phyloP scores from a whole-genome alignment of 371 early-diverging fungal genomes.

The Mucor mucedo region DNA sequence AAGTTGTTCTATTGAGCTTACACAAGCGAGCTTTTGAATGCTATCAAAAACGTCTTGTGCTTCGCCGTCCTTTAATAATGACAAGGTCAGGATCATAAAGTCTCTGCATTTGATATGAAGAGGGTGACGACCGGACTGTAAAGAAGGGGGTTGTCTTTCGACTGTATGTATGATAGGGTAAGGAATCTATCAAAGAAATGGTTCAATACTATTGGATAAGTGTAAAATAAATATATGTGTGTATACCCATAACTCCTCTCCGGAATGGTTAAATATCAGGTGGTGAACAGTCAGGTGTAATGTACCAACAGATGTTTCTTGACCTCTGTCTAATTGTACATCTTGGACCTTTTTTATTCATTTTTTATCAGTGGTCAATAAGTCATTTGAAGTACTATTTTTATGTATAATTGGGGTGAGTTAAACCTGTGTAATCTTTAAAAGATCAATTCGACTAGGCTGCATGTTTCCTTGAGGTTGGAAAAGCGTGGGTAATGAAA shows the following conservation, averaged over 20 bases:
- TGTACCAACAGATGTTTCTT: constrained; percentile 63
- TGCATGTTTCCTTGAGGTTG: constrained; percentile 36
- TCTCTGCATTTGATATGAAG: constrained; percentile 78
- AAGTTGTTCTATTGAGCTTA: constrained; percentile 72
- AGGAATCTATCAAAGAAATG: constrained; percentile 62
- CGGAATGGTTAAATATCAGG: constrained; percentile 71
- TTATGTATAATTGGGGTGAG: background rate
- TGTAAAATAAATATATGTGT: background rate
- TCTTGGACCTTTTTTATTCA: constrained; percentile 56
- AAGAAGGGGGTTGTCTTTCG: constrained; percentile 64
- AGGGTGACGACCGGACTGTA: constrained; percentile 58
- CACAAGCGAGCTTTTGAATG: constrained; percentile 73
- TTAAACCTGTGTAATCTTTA: constrained; percentile 52
- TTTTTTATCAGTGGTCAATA: background rate
- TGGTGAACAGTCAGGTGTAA: constrained; percentile 83
- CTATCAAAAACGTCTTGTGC: constrained; percentile 81
- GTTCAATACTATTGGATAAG: background rate
- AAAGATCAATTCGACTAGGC: constrained; percentile 51
- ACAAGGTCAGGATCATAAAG: constrained; percentile 77
- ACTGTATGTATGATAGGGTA: constrained; percentile 88
- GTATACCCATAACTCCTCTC: constrained; percentile 76
- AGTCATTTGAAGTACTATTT: background rate
- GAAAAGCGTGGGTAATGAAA: constrained; percentile 29
- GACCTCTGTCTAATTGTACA: constrained; percentile 67
- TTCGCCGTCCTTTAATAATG: constrained; percentile 70